These are phyloP conservation scores for Diaporthe citriasiana DNA, from an alignment of 2,329 filamentous ascomycete species.

Conservation along the genomic window DNA sequence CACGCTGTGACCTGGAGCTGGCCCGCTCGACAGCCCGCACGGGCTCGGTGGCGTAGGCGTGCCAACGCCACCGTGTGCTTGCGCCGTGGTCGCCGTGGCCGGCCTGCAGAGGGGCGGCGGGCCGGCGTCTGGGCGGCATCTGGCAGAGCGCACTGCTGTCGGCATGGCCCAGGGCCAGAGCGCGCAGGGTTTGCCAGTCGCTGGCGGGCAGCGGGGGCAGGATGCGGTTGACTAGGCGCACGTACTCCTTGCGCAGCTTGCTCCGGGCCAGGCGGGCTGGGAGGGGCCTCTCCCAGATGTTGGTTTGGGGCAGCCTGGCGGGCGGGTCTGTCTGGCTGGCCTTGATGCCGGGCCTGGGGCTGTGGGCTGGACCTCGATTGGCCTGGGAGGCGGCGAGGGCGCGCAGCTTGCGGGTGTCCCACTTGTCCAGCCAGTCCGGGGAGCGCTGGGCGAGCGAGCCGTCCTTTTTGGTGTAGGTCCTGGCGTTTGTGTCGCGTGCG, in stretches of 20 bases:
- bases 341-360: slow-evolving; percentile 49
- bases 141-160: slow-evolving; percentile 51
- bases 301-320: slow-evolving; percentile 56
- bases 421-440: slow-evolving; percentile 62
- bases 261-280: slow-evolving; percentile 55
- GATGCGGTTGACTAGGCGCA: slow-evolving; percentile 57
- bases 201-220: slow-evolving; percentile 67
- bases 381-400: slow-evolving; percentile 59
- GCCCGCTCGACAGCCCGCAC: slow-evolving; percentile 56
- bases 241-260: slow-evolving; percentile 65
- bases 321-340: slow-evolving; percentile 53
- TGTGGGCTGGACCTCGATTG: slow-evolving; percentile 48
- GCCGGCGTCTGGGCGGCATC: slow-evolving; percentile 54
- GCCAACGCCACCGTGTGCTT: slow-evolving; percentile 58
- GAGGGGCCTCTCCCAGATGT: slow-evolving; percentile 65
- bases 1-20: slow-evolving; percentile 52
- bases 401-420: slow-evolving; percentile 62
- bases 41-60: slow-evolving; percentile 56
- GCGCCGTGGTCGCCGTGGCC: neutral
- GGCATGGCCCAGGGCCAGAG: slow-evolving; percentile 60
- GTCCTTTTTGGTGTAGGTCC: slow-evolving; percentile 22
- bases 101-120: slow-evolving; percentile 45
- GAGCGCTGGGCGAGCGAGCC: slow-evolving; percentile 26
- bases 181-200: slow-evolving; percentile 70
- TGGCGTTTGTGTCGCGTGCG: slow-evolving; percentile 6